A percentile compares a stretch with the other conserved stretches of the same genome.
These are phyloP conservation scores for Paramecium tetraurelia DNA, from an alignment of 73 alveolate species.

Conservation along the genomic window DNA sequence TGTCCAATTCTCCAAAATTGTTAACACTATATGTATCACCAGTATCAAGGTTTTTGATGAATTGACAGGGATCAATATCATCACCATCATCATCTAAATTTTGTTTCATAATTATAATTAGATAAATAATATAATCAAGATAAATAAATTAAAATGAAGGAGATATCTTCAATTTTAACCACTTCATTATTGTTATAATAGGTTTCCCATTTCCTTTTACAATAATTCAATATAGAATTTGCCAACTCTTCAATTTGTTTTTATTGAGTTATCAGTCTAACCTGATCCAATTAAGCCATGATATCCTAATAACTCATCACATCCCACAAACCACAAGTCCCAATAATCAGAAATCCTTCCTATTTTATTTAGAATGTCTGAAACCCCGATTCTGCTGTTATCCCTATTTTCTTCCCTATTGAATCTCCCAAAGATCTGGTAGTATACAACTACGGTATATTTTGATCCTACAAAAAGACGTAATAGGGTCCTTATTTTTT, in stretches of 20 bases:
- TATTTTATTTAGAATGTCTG: neutral
- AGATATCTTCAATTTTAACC: neutral
- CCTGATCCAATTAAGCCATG: neutral
- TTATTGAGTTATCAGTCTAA: neutral
- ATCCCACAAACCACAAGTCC: conserved; percentile 16
- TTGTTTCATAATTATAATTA: neutral
- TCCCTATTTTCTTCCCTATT: neutral
- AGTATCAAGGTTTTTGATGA: neutral
- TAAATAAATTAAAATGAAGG: neutral
- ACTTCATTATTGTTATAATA: neutral
- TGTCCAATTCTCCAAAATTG: neutral
- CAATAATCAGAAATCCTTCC: neutral
- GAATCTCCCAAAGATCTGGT: neutral
- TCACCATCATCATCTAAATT: neutral
- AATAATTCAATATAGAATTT: neutral
- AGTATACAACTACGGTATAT: neutral
- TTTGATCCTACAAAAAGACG: neutral
- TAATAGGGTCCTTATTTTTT: neutral
- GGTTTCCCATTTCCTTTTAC: neutral
- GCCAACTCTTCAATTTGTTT: neutral
- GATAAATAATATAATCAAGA: neutral
- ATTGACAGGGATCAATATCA: neutral
- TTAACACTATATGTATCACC: conserved; percentile 12
- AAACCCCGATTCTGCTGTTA: neutral
- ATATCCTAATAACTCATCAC: neutral